Evolutionary conservation across 1,139 yeast species (phyloP).

Genomic region (Pichia sp.): DNA sequence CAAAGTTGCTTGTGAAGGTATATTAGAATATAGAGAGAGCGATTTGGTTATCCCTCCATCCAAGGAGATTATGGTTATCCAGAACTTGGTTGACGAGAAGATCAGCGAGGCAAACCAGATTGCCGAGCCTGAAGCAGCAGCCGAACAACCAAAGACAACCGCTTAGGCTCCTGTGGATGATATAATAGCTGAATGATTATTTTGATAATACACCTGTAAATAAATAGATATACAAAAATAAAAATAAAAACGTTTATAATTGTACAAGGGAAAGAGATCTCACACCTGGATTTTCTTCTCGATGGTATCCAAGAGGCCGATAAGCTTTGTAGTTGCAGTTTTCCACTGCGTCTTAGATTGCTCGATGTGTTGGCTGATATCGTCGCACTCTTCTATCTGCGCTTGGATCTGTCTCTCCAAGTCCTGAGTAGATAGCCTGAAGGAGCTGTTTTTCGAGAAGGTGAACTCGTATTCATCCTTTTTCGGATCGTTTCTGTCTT

Average conservation of each 20-base stretch:
- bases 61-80: conserved; percentile 33
- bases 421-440: conserved; percentile 23
- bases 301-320: conserved; percentile 10
- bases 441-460: conserved; percentile 19
- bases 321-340: conserved; percentile 8
- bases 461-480: conserved; percentile 23
- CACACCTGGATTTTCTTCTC: conserved; percentile 9
- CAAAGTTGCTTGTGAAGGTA: conserved; percentile 30
- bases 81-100: conserved; percentile 32
- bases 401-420: conserved; percentile 22
- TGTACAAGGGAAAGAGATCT: not conserved
- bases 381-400: conserved; percentile 28
- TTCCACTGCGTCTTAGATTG: conserved; percentile 25
- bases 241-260: not conserved
- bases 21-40: conserved; percentile 31
- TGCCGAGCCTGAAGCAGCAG: conserved; percentile 17
- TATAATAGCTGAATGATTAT: not conserved
- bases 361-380: conserved; percentile 20
- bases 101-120: conserved; percentile 22
- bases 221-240: not conserved
- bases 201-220: not conserved
- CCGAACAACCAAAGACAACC: not conserved
- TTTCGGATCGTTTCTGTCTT: conserved; percentile 16
- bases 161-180: not conserved
- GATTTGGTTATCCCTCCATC: conserved; percentile 31